phyloP scores from a whole-genome alignment of 2,329 filamentous ascomycete genomes.

The Xenoacremonium recifei region DNA sequence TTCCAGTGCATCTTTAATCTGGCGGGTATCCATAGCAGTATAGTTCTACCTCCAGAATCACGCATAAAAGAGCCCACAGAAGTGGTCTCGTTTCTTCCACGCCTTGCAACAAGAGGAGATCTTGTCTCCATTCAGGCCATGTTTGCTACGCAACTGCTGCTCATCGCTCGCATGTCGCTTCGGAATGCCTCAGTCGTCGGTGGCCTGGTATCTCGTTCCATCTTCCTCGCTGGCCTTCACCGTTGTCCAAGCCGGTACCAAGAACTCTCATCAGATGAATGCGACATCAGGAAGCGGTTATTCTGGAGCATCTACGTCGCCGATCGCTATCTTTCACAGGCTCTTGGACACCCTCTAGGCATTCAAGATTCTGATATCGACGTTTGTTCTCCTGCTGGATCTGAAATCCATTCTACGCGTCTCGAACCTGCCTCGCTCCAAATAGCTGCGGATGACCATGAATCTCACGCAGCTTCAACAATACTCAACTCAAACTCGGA shows the following conservation, averaged over 20 bases:
- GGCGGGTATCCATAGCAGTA: conserved; percentile 27
- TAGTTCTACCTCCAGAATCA: conserved; percentile 24
- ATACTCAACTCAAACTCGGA: conserved; percentile 1
- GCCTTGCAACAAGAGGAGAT: conserved; percentile 40
- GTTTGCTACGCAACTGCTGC: conserved; percentile 46
- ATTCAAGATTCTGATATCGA: conserved; percentile 37
- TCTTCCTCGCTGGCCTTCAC: conserved; percentile 50
- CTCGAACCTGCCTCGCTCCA: too few relatives aligned
- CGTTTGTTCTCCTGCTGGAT: conserved; percentile 32
- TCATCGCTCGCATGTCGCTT: conserved; percentile 46
- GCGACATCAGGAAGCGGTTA: conserved; percentile 38
- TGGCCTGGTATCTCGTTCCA: conserved; percentile 43
- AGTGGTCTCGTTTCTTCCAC: conserved; percentile 35
- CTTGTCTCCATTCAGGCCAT: conserved; percentile 47
- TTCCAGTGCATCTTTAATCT: conserved; percentile 53
- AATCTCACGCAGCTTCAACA: background rate
- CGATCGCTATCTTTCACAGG: conserved; percentile 35
- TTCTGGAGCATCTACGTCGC: conserved; percentile 40
- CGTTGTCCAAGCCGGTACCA: conserved; percentile 50
- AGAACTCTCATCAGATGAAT: conserved; percentile 34
- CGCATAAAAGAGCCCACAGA: conserved; percentile 36
- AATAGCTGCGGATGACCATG: conserved; percentile 6
- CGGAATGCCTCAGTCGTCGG: conserved; percentile 47
- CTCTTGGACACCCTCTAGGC: conserved; percentile 33
- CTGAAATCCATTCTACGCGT: conserved; percentile 25